Conservation (phyloP, 345 rosid genomes). For the Durio zibethinus region DNA sequence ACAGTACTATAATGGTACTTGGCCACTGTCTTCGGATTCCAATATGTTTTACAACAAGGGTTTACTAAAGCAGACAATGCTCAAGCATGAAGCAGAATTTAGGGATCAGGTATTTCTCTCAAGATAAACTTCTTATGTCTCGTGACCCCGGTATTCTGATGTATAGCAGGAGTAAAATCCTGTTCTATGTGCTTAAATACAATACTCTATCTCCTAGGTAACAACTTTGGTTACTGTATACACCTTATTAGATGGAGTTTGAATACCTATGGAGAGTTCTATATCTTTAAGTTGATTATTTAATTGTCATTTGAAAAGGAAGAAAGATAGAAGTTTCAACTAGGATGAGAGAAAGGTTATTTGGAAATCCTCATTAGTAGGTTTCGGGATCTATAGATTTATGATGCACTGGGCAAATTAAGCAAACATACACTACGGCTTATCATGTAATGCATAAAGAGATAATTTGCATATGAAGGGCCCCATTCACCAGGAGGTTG, state of each 20-base stretch:
- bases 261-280: not conserved
- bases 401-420: not conserved
- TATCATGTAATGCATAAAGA: not conserved
- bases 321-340: not conserved
- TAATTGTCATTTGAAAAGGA: not conserved
- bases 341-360: not conserved
- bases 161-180: not conserved
- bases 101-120: conserved; percentile 46
- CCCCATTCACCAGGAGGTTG: not conserved
- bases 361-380: not conserved
- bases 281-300: not conserved
- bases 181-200: not conserved
- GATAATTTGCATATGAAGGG: not conserved
- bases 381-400: not conserved
- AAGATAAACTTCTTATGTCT: not conserved
- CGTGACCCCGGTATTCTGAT: not conserved
- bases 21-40: conserved; percentile 18
- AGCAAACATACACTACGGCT: not conserved
- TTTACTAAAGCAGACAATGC: conserved; percentile 47
- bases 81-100: conserved; percentile 55
- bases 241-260: not conserved
- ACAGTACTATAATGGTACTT: conserved; percentile 27
- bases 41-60: conserved; percentile 34
- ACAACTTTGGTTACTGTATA: not conserved
- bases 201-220: not conserved